Conservation (phyloP, 129 eudicot species). For the Lonicera japonica region DNA sequence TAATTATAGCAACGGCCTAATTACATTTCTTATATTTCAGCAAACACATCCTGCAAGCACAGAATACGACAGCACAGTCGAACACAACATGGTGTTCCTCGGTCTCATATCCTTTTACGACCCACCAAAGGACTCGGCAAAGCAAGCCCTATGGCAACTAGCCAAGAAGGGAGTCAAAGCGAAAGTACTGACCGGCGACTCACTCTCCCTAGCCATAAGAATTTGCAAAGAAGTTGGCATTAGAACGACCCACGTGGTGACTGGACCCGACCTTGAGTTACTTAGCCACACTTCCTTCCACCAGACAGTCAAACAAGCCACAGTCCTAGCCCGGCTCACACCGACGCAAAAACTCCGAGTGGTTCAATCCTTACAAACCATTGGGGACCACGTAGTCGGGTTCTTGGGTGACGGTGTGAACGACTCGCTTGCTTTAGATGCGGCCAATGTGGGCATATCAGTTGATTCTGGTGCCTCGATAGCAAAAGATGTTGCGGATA, state of each 20-base stretch:
- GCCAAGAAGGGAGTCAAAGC: slow-evolving; percentile 28
- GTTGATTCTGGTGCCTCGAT: slow-evolving; percentile 24
- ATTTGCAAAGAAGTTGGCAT: slow-evolving; percentile 25
- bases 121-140: slow-evolving; percentile 25
- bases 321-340: slow-evolving; percentile 27
- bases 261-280: slow-evolving; percentile 25
- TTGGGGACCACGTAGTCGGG: slow-evolving; percentile 20
- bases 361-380: slow-evolving; percentile 20
- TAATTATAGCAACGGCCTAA: too few species aligned
- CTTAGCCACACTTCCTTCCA: slow-evolving; percentile 23
- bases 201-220: slow-evolving; percentile 20
- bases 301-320: slow-evolving; percentile 13
- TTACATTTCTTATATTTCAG: slow-evolving; percentile 2
- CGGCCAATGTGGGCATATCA: slow-evolving; percentile 27
- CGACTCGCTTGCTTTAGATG: slow-evolving; percentile 23
- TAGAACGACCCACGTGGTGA: slow-evolving; percentile 16
- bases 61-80: not conserved
- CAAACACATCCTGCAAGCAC: not conserved
- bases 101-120: slow-evolving; percentile 20
- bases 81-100: slow-evolving; percentile 18
- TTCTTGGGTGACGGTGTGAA: slow-evolving; percentile 29
- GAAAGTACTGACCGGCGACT: slow-evolving; percentile 21
- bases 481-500: slow-evolving; percentile 20
- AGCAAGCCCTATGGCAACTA: slow-evolving; percentile 23
- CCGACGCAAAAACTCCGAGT: slow-evolving; percentile 27